These are phyloP conservation scores for Pseudogymnoascus sp. DNA, from an alignment of 2,329 filamentous ascomycete species.

Conservation along the genomic window DNA sequence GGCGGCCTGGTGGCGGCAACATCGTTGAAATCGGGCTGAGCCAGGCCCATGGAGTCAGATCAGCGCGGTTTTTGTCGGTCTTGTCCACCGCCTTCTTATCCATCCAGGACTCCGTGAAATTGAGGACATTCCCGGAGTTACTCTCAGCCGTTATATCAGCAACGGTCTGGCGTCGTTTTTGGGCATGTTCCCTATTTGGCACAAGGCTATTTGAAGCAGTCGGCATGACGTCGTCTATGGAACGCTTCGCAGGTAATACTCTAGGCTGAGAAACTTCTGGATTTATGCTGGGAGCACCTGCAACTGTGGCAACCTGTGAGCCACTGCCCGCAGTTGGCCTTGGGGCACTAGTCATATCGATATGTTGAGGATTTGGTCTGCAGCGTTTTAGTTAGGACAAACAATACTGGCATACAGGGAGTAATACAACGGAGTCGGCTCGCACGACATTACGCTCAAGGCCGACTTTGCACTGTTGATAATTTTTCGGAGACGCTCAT, in stretches of 20 bases:
- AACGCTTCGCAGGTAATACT: neutral
- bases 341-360: neutral
- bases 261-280: neutral
- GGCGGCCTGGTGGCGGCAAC: conserved; percentile 5
- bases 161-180: neutral
- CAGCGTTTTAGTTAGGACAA: neutral
- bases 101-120: neutral
- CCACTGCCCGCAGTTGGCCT: neutral
- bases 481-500: conserved; percentile 16
- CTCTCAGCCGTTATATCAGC: neutral
- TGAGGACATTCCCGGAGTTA: neutral
- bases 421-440: neutral
- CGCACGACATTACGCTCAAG: conserved; percentile 6
- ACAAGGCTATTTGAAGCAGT: neutral
- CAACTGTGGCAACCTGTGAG: neutral
- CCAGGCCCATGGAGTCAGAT: neutral
- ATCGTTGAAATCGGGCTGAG: neutral
- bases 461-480: conserved; percentile 16
- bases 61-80: neutral
- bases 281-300: neutral
- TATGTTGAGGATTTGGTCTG: neutral
- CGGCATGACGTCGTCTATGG: neutral
- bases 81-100: neutral
- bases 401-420: neutral
- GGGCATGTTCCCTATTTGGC: neutral